Percentiles rank a stretch among this genome's conserved stretches.
Evolutionary conservation across 73 alveolate genomes (phyloP).

Genomic region (Symbiodinium natans): DNA sequence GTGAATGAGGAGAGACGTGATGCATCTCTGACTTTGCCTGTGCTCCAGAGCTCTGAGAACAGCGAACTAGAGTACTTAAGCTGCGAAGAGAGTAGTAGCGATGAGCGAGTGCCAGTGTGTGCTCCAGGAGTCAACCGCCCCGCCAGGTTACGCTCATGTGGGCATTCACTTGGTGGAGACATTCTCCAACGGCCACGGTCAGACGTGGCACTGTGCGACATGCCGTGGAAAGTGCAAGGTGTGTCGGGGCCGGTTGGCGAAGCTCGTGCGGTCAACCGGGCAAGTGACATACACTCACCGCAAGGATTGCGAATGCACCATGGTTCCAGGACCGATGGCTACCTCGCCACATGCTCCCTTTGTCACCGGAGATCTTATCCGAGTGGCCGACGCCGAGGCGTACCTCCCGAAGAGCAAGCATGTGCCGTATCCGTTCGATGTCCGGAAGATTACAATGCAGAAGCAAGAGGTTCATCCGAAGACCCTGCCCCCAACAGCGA

Average conservation of each 20-base stretch:
- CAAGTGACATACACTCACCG: not conserved
- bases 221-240: not conserved
- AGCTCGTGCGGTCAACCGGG: not conserved
- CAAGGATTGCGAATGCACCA: not conserved
- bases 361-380: not conserved
- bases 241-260: not conserved
- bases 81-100: not conserved
- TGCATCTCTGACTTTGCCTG: not conserved
- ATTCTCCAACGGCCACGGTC: not conserved
- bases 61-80: not conserved
- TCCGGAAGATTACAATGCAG: not conserved
- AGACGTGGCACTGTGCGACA: not conserved
- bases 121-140: not conserved
- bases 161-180: not conserved
- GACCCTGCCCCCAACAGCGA: not conserved
- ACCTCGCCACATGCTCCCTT: not conserved
- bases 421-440: not conserved
- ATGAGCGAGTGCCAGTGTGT: constrained; percentile 3
- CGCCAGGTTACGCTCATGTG: not conserved
- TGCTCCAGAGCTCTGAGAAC: not conserved
- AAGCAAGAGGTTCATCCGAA: not conserved
- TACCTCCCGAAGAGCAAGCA: not conserved
- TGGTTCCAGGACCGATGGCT: not conserved
- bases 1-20: not conserved
- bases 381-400: not conserved